Conservation (phyloP, 1,284 basidiomycete species). For the Pascua sp. region DNA sequence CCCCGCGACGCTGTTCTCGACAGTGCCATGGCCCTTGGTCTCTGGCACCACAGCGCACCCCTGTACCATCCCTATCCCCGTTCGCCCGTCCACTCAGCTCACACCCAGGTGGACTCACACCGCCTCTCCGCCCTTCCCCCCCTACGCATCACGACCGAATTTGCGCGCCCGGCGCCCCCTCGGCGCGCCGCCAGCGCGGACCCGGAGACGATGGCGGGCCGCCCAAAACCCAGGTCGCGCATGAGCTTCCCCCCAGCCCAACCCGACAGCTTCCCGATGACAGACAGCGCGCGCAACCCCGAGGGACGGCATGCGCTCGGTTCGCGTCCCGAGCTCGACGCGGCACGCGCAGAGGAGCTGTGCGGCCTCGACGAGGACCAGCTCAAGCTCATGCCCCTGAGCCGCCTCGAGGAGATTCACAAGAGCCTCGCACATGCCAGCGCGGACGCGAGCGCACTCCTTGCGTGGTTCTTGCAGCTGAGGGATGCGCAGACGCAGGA, state of each 20-base stretch:
- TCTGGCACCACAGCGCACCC: no score
- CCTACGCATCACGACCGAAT: slow-evolving; percentile 67
- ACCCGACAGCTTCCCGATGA: no score
- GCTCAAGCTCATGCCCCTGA: slow-evolving; percentile 62
- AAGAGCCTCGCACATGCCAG: slow-evolving; percentile 66
- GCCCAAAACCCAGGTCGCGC: no score
- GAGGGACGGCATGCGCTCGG: slow-evolving; percentile 57
- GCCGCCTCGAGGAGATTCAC: slow-evolving; percentile 63
- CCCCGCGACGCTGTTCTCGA: no score
- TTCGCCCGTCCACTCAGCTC: no score
- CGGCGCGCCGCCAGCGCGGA: slow-evolving; percentile 46
- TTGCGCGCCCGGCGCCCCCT: slow-evolving; percentile 31
- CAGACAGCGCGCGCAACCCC: slow-evolving; percentile 36
- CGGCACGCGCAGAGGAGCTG: slow-evolving; percentile 61
- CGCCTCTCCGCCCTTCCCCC: slow-evolving; percentile 68
- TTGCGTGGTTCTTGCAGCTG: slow-evolving; percentile 75
- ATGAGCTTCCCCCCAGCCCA: no score
- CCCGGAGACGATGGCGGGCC: no score
- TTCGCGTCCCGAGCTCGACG: slow-evolving; percentile 67
- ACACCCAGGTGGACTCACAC: slow-evolving; percentile 58
- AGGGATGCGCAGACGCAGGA: slow-evolving; percentile 82
- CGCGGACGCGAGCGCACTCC: slow-evolving; percentile 64
- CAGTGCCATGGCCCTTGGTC: no score
- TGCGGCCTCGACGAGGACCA: slow-evolving; percentile 67
- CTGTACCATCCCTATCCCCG: no score